Conservation (phyloP, 2,329 filamentous ascomycete genomes). For the Akanthomyces dipterigenus region DNA sequence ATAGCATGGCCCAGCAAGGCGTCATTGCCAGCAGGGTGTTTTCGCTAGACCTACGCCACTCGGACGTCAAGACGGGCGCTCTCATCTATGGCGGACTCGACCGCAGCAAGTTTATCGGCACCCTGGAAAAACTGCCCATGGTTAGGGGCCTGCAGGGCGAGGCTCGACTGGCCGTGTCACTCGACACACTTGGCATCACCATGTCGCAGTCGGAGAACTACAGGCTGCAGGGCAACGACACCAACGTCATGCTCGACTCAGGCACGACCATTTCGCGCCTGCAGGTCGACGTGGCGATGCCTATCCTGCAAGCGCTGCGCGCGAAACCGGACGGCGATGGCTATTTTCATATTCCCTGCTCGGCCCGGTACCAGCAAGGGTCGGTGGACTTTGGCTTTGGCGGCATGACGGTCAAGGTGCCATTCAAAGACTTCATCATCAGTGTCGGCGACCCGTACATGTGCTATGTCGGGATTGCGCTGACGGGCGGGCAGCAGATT, state of each 20-base stretch:
- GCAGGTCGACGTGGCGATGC: constrained; percentile 34
- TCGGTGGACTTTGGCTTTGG: constrained; percentile 44
- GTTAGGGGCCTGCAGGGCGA: constrained; percentile 30
- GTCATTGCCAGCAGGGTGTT: constrained; percentile 45
- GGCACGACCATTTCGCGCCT: constrained; percentile 45
- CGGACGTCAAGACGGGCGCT: constrained; percentile 37
- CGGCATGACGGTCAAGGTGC: constrained; percentile 33
- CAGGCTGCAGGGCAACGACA: constrained; percentile 23
- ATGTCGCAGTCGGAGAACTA: constrained; percentile 19
- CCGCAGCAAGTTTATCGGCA: constrained; percentile 43
- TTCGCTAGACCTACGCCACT: constrained; percentile 42
- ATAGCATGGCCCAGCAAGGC: constrained; percentile 39
- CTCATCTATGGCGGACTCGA: constrained; percentile 49
- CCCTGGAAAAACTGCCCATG: constrained; percentile 36
- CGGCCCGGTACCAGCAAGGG: constrained; percentile 27
- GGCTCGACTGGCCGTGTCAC: constrained; percentile 29
- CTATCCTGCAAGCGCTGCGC: constrained; percentile 37
- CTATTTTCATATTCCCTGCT: constrained; percentile 40
- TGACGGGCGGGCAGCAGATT: constrained; percentile 35
- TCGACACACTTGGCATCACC: constrained; percentile 27
- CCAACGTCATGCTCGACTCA: constrained; percentile 44
- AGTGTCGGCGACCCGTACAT: constrained; percentile 28
- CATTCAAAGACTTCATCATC: constrained; percentile 44
- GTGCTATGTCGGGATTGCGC: constrained; percentile 37
- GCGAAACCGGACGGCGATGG: constrained; percentile 33